Evolutionary conservation across 768 basidiomycete genomes (phyloP).

Genomic region (Suillus brevipes): DNA sequence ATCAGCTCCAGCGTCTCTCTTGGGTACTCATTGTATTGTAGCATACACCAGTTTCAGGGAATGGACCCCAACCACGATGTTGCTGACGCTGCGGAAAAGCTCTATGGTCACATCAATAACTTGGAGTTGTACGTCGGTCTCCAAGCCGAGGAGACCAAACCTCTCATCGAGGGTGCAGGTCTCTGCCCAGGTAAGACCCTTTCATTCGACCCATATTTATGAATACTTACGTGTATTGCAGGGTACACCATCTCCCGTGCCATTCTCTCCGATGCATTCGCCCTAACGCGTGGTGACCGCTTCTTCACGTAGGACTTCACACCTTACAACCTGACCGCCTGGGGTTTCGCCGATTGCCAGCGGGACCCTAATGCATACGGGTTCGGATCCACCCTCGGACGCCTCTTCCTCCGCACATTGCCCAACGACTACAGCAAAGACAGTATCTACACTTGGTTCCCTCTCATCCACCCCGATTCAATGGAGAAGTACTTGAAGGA

Average conservation of each 20-base stretch:
- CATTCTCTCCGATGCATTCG: conserved; percentile 84
- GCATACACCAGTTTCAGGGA: conserved; percentile 72
- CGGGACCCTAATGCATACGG: conserved; percentile 70
- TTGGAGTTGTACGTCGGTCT: conserved; percentile 82
- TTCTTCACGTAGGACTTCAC: conserved; percentile 83
- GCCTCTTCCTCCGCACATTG: conserved; percentile 73
- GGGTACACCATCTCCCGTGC: conserved; percentile 84
- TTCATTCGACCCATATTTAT: too few relatives aligned
- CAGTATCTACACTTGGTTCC: conserved; percentile 83
- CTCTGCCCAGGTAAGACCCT: conserved; percentile 68
- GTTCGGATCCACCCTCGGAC: conserved; percentile 69
- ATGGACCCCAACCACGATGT: conserved; percentile 75
- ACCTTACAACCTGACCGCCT: conserved; percentile 75
- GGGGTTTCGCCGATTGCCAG: conserved; percentile 85
- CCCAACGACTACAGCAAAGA: conserved; percentile 68
- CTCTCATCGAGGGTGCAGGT: conserved; percentile 74
- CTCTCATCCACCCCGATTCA: conserved; percentile 72
- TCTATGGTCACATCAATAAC: conserved; percentile 75
- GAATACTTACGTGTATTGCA: conserved; percentile 22
- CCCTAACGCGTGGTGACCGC: conserved; percentile 82
- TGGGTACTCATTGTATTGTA: conserved; percentile 26
- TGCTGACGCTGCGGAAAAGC: conserved; percentile 68
- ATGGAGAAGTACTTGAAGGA: conserved; percentile 64
- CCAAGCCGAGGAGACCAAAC: conserved; percentile 77
- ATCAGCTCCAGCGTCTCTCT: not conserved